Evolutionary conservation across 2,329 filamentous ascomycete genomes (phyloP), one percentile per base, ranked within the genome.

Genomic region (Venturia pyrina): DNA sequence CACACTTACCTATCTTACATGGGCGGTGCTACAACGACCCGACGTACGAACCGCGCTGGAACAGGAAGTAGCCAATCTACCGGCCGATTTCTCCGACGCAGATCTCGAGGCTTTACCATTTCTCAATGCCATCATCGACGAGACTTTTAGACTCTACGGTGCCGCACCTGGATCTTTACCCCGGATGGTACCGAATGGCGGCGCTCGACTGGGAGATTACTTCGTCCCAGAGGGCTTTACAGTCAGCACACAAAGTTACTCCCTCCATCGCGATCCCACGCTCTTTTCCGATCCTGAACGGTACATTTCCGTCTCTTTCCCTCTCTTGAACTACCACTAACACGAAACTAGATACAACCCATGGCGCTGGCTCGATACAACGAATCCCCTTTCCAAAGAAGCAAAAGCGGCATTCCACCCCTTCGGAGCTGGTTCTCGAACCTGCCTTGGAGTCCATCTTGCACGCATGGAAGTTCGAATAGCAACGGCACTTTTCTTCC

Each of bases 371-470:
- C 69, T 74, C 60, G 64, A 63, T 34, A 61, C 69, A 2, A 69
- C 70, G 1, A 71, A 74, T 69, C 71, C 72, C 8, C 68, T 68
- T 0, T 71, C 72, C 0, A 66, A 71, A 0, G 71, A 70, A 6
- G 74, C 74, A 0, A 81, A 83, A 63, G 78, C 82, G 2, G 83
- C 83, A 19, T 89, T 87, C 69, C 85, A 86, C 78, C 86, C 87
- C 0, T 90, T 90, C 72, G 85, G 87, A 1, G 87, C 84, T 21
- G 88, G 88, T 0, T 85, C 87, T 0, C 78, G 87, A 32, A 87
- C 88, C 75, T 91, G 88, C 69, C 78, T 91, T 5, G 88, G 88
- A 0, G 83, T 86, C 6, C 87, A 90, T 70, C 84, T 90, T 68
- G 88, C 88, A 0, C 75, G 77, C 28, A 83, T 84, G 73, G 84